Evolutionary conservation across 2,329 filamentous ascomycete species (phyloP), one percentile per base, ranked within the genome.

Genomic region (Xylaria digitata): DNA sequence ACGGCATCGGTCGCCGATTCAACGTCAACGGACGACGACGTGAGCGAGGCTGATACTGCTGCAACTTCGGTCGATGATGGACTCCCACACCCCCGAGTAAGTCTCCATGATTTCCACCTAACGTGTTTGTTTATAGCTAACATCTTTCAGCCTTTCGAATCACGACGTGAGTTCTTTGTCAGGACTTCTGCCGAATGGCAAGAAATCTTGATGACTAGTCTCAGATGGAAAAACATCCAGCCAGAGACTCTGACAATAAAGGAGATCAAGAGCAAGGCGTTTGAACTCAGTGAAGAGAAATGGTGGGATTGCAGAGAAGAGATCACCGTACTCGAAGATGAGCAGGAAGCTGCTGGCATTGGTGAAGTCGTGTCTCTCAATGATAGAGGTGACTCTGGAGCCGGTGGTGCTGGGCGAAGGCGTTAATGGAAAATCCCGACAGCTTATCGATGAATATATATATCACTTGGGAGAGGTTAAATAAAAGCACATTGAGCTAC

Each of bases 271-370:
- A 91, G 94, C 75, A 90, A 89, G 77, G 96, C 94, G 0, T 99
- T 97, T 78, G 91, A 93, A 76, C 86, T 93, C 70, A 94, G 94
- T 46, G 96, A 99, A 80, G 92, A 94, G 81, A 97, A 97, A 79
- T 99, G 96, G 96, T 99, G 96, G 96, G 96, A 97, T 83, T 94
- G 91, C 77, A 87, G 96, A 74, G 96, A 99, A 82, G 95, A 98
- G 81, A 92, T 99, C 71, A 91, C 90, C 61, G 91, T 89, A 6
- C 80, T 98, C 75, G 96, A 99, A 80, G 95, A 97, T 80, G 95
- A 97, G 82, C 94, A 98, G 82, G 95, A 97, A 80, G 94, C 92
- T 55, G 93, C 94, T 40, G 94, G 96, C 9, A 97, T 98, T 78
- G 92, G 94, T 17, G 96, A 98, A 82, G 93, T 98, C 49, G 92